Evolutionary conservation across 495 filamentous ascomycete genomes (phyloP).

Genomic region (Aspergillus hancockii): DNA sequence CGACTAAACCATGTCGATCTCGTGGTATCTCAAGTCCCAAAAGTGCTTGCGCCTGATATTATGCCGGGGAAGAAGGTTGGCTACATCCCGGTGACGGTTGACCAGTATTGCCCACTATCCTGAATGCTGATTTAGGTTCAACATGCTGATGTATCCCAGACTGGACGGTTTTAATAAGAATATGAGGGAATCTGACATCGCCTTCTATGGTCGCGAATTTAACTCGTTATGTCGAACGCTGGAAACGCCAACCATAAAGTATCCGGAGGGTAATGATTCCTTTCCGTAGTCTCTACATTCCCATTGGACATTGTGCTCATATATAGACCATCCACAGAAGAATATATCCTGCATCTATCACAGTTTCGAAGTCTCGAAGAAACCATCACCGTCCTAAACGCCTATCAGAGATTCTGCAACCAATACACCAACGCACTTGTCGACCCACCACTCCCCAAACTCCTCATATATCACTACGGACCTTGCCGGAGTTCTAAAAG

Average conservation of each 20-base stretch:
- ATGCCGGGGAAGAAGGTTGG: slow-evolving; percentile 9
- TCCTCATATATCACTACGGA: slow-evolving; percentile 45
- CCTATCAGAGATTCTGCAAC: slow-evolving; percentile 7
- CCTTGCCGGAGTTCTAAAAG: slow-evolving; percentile 8
- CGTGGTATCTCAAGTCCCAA: slow-evolving; percentile 8
- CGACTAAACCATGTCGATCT: slow-evolving; percentile 13
- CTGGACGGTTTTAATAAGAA: slow-evolving; percentile 73
- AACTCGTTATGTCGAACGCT: slow-evolving; percentile 52
- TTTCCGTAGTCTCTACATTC: not conserved
- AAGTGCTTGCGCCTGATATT: not conserved
- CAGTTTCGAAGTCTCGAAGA: slow-evolving; percentile 12
- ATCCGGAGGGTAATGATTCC: slow-evolving; percentile 42
- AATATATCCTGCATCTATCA: slow-evolving; percentile 14
- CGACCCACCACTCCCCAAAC: slow-evolving; percentile 71
- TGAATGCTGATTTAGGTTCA: not conserved
- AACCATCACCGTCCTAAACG: slow-evolving; percentile 7
- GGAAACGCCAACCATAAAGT: slow-evolving; percentile 53
- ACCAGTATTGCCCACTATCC: slow-evolving; percentile 7
- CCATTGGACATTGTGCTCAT: not conserved
- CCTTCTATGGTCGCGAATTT: slow-evolving; percentile 66
- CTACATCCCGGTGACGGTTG: slow-evolving; percentile 8
- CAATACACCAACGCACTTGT: slow-evolving; percentile 47
- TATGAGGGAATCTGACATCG: slow-evolving; percentile 60
- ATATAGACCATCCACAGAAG: not conserved
- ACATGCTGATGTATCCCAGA: slow-evolving; percentile 24